Base-by-base conservation (phyloP, 352 stramenopile species). In the Aphanomyces euteiches region DNA sequence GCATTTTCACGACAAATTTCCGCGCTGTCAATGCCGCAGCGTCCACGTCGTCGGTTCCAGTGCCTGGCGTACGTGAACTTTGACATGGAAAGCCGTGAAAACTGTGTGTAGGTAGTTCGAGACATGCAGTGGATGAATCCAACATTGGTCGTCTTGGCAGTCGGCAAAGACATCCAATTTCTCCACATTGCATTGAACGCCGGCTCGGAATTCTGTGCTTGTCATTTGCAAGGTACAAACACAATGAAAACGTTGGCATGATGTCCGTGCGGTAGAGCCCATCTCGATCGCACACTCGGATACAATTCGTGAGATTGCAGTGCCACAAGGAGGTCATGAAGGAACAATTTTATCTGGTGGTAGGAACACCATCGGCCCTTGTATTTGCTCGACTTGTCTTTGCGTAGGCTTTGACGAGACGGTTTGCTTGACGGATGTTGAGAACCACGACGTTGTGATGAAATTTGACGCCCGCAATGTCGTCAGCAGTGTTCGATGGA, bases 391-490 rank as follows among this genome's bases (percentile, higher is more conserved):
- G 47, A 56, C 8, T 37, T 66, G 15, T 43, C 1, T 21, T 63
- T 72, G n/a, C 7, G 60, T 68, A 81, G 86, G 84, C 34, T 94
- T 94, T 69, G 86, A 94, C 61, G 78, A 89, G 69, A 92, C 83
- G 4, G 79, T 94, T 19, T 82, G 90, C n/a, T 38, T 94, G 60
- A 87, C 75, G 5, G 81, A 90, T 47, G 74, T 94, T 28, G 68
- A 76, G 15, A 50, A 53, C 19, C 76, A 75, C 28, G 78, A 89
- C 21, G 71, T 90, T 17, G 66, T 87, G 1, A 68, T 68, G 36
- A 92, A 92, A 40, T 90, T 85, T 47, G 77, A 92, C 39, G 84
- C 85, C 0, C 73, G 76, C n/a, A 83, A 94, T 50, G 87, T 94
- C 7, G 85, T 94, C 19, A 92, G 84, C 66, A 94, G 87, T 59